Evolutionary conservation across 768 basidiomycete species (phyloP).

Genomic region (Mycena alexandri): DNA sequence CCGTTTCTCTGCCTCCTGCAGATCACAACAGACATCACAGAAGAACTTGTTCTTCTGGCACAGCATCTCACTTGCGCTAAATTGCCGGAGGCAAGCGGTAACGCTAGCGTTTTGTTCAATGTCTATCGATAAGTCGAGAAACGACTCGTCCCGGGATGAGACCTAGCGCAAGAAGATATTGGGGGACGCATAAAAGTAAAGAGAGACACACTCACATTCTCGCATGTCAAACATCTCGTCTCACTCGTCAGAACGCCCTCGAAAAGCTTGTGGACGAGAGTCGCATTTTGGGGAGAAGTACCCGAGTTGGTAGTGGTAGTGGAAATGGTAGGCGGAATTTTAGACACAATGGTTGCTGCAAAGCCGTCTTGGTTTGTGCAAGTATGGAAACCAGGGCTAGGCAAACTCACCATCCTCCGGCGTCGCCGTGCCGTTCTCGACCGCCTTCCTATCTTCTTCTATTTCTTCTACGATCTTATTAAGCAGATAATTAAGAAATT

Average conservation of each 20-base stretch:
- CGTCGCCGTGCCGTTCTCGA: constrained; percentile 45
- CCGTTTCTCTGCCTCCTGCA: constrained; percentile 99
- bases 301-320: constrained; percentile 60
- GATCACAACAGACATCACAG: constrained; percentile 95
- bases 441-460: constrained; percentile 73
- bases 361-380: constrained; percentile 47
- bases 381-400: not conserved
- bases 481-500: constrained; percentile 94
- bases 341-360: constrained; percentile 71
- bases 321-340: constrained; percentile 54
- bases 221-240: constrained; percentile 97
- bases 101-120: constrained; percentile 98
- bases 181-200: constrained; percentile 24
- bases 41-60: constrained; percentile 99
- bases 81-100: constrained; percentile 94
- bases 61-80: constrained; percentile 98
- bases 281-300: constrained; percentile 64
- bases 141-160: constrained; percentile 94
- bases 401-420: constrained; percentile 74
- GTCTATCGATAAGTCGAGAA: constrained; percentile 98
- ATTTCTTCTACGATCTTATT: constrained; percentile 96
- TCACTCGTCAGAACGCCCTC: constrained; percentile 96
- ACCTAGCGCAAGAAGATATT: constrained; percentile 59
- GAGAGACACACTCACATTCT: constrained; percentile 74
- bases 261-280: constrained; percentile 92